Evolutionary conservation across 2,329 filamentous ascomycete genomes (phyloP), one percentile per base, ranked within the genome.

Genomic region (Paecilomyces formosus): DNA sequence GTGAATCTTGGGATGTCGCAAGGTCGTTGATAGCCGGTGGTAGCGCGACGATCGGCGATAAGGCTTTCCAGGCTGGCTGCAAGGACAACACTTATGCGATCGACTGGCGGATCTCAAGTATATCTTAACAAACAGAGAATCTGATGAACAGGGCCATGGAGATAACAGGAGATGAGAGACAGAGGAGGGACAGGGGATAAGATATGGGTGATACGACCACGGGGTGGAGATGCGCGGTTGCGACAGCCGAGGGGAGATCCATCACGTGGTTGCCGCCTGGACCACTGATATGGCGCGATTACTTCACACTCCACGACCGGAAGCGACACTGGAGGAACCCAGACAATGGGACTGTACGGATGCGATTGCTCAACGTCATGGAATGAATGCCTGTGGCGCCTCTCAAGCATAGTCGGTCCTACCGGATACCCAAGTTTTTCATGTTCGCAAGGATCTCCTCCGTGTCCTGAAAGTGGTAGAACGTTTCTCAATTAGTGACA

Each of bases 21-120:
- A 24, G 22, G 51, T 26, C 22, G 28, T 54, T 35, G 53, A 54
- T 54, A 54, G n/a, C 28, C 21, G 53, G 53, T 71, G 65, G 61
- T 62, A 71, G 72, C 74, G 73, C 67, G 69, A 72, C 71, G 74
- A 76, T 72, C 72, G 72, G 70, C 65, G 72, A 76, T 73, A 74
- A 74, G 70, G 70, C 68, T 70, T 69, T 75, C 72, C 70, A 68
- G 69, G 74, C 75, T 77, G 73, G 77, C 69, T 76, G 73, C 74
- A 75, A 71, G 74, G 75, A 71, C 67, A 72, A 68, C 65, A 68
- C 71, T 72, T 70, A 71, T 64, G 69, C 63, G 67, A 71, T 68
- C 65, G 68, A 70, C 70, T 68, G 61, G 72, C 76, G 77, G 69
- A 78, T 77, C 78, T 77, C 69, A 66, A 22, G 33, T 45, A 54